Conservation (phyloP, 441 rosid species). For the Syzygium syzygioides region DNA sequence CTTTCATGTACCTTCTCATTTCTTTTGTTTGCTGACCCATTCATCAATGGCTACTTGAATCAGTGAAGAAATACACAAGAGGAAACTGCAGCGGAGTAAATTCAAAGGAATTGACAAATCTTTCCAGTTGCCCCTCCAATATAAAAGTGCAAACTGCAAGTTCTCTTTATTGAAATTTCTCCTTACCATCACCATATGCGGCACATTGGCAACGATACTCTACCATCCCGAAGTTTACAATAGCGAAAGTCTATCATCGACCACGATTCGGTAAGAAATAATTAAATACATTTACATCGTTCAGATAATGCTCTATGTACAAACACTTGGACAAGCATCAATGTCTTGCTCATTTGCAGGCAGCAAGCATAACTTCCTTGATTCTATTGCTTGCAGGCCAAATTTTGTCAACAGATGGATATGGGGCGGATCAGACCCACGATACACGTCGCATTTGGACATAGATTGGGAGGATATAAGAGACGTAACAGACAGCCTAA, state of each 20-base stretch:
- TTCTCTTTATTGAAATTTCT: constrained; percentile 46
- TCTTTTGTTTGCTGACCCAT: neutral
- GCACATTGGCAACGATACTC: constrained; percentile 41
- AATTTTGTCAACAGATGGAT: constrained; percentile 60
- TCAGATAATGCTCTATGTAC: neutral
- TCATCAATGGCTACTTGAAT: neutral
- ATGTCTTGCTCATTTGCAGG: neutral
- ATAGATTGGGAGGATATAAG: constrained; percentile 56
- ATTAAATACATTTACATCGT: neutral
- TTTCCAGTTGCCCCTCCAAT: constrained; percentile 40
- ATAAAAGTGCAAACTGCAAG: constrained; percentile 45
- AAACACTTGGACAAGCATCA: neutral
- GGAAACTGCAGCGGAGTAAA: constrained; percentile 40
- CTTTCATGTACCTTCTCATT: neutral
- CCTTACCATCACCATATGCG: constrained; percentile 38
- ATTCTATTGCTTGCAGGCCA: constrained; percentile 11
- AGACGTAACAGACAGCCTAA: constrained; percentile 31
- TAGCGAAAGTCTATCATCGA: constrained; percentile 26
- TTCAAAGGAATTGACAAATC: constrained; percentile 44
- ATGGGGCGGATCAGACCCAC: constrained; percentile 68
- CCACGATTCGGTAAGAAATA: constrained; percentile 33
- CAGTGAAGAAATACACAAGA: constrained; percentile 77
- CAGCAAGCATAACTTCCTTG: neutral
- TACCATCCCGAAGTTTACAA: constrained; percentile 40
- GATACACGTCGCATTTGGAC: constrained; percentile 48